phyloP scores from a whole-genome alignment of 257 asterid species.

The Solanum piurae region DNA sequence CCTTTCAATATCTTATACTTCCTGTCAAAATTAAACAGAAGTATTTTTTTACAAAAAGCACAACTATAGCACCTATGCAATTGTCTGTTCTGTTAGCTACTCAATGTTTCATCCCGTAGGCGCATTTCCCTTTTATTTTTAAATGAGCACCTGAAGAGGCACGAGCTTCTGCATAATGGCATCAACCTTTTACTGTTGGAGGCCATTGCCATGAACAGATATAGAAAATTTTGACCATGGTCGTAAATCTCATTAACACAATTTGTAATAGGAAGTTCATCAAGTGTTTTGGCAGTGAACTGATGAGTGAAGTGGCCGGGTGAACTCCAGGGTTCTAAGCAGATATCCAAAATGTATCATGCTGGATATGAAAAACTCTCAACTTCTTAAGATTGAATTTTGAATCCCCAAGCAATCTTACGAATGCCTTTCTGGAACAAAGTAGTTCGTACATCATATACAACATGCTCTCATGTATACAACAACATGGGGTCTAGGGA shows the following conservation, averaged over 20 bases:
- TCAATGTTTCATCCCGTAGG: neutral
- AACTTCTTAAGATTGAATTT: neutral
- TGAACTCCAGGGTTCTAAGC: neutral
- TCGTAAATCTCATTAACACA: neutral
- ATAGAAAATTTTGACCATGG: neutral
- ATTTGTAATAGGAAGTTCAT: neutral
- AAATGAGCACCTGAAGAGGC: neutral
- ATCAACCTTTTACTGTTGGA: neutral
- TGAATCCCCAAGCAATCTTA: neutral
- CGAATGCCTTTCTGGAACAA: neutral
- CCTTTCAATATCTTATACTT: neutral
- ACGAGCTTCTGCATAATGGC: neutral
- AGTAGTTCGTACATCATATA: neutral
- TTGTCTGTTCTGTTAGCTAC: neutral
- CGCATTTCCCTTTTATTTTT: neutral
- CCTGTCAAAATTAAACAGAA: neutral
- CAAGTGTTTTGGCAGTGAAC: neutral
- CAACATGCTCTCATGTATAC: neutral
- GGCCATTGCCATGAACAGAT: neutral
- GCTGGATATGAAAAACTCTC: neutral
- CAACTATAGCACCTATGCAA: neutral
- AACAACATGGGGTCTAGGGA: neutral
- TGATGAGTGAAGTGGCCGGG: neutral
- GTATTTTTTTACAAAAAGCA: neutral
- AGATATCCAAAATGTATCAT: neutral